phyloP scores from a whole-genome alignment of 768 basidiomycete genomes.

The Chiua virens region DNA sequence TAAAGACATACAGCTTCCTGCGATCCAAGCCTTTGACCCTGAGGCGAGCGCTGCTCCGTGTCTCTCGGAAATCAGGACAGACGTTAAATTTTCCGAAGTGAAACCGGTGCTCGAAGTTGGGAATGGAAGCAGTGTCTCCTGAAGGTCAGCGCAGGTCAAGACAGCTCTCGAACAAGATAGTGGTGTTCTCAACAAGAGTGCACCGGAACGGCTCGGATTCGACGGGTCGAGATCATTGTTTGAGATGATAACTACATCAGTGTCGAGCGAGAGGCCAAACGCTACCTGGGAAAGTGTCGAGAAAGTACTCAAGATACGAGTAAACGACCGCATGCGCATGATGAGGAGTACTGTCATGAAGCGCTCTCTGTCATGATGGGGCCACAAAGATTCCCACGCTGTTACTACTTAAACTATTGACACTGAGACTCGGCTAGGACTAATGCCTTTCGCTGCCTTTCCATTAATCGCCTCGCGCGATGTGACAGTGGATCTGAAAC shows the following conservation, averaged over 20 bases:
- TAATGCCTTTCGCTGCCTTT: no score
- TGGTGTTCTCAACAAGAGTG: conserved; percentile 6
- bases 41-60: conserved; percentile 1
- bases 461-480: no score
- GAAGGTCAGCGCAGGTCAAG: conserved; percentile 2
- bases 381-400: no score
- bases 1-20: background rate
- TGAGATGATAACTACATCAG: conserved; percentile 8
- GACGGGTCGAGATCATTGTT: conserved; percentile 15
- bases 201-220: conserved; percentile 4
- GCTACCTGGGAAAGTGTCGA: background rate
- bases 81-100: conserved; percentile 1
- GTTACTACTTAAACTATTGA: no score
- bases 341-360: no score
- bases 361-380: no score
- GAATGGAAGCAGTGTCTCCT: conserved; percentile 9
- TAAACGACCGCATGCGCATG: background rate
- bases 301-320: background rate
- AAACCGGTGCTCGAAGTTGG: background rate
- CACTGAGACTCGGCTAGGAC: no score
- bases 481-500: no score
- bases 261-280: background rate
- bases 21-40: conserved; percentile 4
- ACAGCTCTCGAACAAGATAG: background rate
- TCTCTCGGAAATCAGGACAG: conserved; percentile 7